phyloP scores from a whole-genome alignment of 306 rosid species.

The Fragaria nilgerrensis region DNA sequence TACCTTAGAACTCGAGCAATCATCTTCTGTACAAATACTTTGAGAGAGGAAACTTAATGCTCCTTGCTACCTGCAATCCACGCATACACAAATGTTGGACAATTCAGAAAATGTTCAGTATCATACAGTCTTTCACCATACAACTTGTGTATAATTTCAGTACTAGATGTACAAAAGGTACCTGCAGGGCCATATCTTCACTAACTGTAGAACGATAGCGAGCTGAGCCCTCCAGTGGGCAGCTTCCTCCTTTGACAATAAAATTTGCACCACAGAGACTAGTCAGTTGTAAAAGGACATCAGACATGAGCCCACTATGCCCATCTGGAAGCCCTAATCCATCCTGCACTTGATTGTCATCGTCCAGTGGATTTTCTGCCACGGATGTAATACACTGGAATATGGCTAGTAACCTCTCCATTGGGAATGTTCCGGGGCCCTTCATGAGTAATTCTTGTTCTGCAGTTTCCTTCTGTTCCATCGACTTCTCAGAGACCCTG shows the following conservation, averaged over 20 bases:
- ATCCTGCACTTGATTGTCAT: conserved; percentile 46
- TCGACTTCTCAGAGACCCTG: conserved; percentile 61
- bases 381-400: conserved; percentile 82
- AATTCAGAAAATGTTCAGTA: neutral
- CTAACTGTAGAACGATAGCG: conserved; percentile 74
- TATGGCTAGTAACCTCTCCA: conserved; percentile 91
- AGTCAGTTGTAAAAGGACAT: conserved; percentile 75
- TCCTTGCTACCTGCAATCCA: conserved; percentile 80
- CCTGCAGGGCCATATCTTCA: conserved; percentile 78
- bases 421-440: conserved; percentile 93
- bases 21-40: conserved; percentile 76
- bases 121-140: neutral
- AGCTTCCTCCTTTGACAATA: conserved; percentile 78
- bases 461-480: conserved; percentile 67
- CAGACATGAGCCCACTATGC: conserved; percentile 64
- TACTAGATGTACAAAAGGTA: conserved; percentile 21
- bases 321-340: conserved; percentile 42
- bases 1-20: conserved; percentile 15
- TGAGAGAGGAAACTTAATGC: conserved; percentile 81
- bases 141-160: neutral
- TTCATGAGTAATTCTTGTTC: conserved; percentile 79
- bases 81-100: conserved; percentile 3
- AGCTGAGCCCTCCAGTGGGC: conserved; percentile 80
- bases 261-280: conserved; percentile 87
- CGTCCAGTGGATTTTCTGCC: conserved; percentile 52